These are phyloP conservation scores for Phyllosticta paracitricarpa DNA, from an alignment of 2,329 filamentous ascomycete genomes.

Conservation along the genomic window DNA sequence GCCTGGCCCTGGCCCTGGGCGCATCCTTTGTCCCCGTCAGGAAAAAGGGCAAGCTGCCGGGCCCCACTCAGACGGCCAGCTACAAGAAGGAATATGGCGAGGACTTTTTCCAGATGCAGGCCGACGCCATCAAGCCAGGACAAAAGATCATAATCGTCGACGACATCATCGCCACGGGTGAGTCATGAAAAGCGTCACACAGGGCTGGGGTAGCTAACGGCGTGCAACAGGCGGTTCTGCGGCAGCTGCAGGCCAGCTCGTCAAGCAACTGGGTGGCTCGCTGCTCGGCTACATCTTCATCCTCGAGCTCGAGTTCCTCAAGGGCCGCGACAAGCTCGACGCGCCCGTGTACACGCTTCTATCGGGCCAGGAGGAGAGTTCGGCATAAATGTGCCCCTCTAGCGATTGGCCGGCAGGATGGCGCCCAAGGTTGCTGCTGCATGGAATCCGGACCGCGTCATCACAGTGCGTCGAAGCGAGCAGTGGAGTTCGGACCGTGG, in stretches of 20 bases:
- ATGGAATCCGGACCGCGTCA: conserved; percentile 8
- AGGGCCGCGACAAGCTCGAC: conserved; percentile 81
- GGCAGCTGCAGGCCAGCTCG: conserved; percentile 74
- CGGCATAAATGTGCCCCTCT: conserved; percentile 8
- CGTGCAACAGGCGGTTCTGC: conserved; percentile 68
- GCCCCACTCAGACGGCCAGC: conserved; percentile 70
- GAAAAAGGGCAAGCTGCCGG: conserved; percentile 93
- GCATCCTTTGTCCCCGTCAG: conserved; percentile 86
- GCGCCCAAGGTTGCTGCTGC: conserved; percentile 8
- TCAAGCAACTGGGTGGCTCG: conserved; percentile 75
- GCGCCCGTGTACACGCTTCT: conserved; percentile 78
- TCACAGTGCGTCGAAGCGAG: neutral
- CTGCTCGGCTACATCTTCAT: conserved; percentile 89
- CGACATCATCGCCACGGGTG: conserved; percentile 97
- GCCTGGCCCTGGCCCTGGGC: conserved; percentile 71
- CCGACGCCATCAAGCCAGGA: conserved; percentile 69
- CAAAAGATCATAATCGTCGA: conserved; percentile 91
- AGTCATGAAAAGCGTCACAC: conserved; percentile 24
- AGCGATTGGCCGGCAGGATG: conserved; percentile 17
- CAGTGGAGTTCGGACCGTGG: neutral
- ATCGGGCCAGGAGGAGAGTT: conserved; percentile 45
- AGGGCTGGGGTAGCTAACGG: neutral
- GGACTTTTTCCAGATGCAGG: conserved; percentile 95
- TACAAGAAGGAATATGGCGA: conserved; percentile 95
- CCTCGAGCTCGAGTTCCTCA: conserved; percentile 86